Conservation (phyloP, 1,284 basidiomycete genomes). For the Cutaneotrichosporon sp. region DNA sequence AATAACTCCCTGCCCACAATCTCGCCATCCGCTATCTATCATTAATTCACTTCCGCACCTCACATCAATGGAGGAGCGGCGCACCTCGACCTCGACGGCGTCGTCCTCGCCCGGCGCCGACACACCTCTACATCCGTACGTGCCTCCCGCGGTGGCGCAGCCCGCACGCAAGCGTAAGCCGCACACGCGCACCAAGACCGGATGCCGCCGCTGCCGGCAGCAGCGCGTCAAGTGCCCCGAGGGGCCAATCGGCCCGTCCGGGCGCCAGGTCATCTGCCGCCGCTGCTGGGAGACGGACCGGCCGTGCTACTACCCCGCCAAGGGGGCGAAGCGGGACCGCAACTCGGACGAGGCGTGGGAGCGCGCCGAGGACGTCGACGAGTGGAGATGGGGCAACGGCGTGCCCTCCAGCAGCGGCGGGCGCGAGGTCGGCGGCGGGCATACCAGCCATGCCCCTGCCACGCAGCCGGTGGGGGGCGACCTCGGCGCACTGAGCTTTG, state of each 20-base stretch:
- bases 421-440: not conserved
- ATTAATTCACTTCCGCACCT: not conserved
- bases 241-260: slow-evolving; percentile 9
- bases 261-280: slow-evolving; percentile 23
- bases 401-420: not conserved
- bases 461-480: not conserved
- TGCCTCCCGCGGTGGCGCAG: too few species aligned
- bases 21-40: not conserved
- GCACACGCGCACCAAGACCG: slow-evolving; percentile 23
- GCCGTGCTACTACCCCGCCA: slow-evolving; percentile 25
- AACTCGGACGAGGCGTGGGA: slow-evolving; percentile 17
- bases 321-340: slow-evolving; percentile 13
- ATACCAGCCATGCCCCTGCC: not conserved
- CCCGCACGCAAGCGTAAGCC: slow-evolving; percentile 15
- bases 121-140: not conserved
- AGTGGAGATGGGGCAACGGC: slow-evolving; percentile 14
- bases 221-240: slow-evolving; percentile 29
- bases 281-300: slow-evolving; percentile 26
- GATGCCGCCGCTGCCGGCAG: slow-evolving; percentile 23
- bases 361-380: slow-evolving; percentile 18
- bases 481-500: not conserved
- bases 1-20: not conserved
- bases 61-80: not conserved
- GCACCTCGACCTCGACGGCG: not conserved
- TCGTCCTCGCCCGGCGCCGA: not conserved